These are phyloP conservation scores for Bruguiera hainesii DNA, from an alignment of 441 rosid species.

Conservation along the genomic window DNA sequence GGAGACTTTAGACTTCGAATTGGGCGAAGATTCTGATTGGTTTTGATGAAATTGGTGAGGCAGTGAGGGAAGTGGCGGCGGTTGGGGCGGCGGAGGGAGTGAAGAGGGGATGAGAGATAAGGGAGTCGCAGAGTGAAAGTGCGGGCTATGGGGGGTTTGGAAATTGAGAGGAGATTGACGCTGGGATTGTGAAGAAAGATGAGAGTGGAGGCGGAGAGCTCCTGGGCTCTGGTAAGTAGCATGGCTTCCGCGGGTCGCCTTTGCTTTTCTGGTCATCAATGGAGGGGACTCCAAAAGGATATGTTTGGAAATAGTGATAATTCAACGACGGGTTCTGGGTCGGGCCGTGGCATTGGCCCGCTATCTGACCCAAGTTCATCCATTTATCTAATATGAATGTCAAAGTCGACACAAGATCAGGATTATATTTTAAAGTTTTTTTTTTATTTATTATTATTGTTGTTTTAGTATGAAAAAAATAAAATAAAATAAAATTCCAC, in stretches of 20 bases:
- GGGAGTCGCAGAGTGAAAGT: constrained; percentile 24
- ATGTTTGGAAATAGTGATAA: no score
- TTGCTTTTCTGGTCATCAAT: background rate
- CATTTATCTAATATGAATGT: no score
- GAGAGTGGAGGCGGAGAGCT: constrained; percentile 24
- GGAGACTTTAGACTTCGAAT: constrained; percentile 2
- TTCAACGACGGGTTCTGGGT: no score
- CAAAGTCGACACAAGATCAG: no score
- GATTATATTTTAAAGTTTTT: no score
- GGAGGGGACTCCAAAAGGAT: background rate
- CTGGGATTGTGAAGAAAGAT: constrained; percentile 11
- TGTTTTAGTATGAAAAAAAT: no score
- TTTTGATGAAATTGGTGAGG: background rate
- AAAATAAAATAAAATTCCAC: no score
- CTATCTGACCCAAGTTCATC: no score
- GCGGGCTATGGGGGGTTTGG: constrained; percentile 12
- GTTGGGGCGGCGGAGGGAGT: constrained; percentile 18
- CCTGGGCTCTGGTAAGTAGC: constrained; percentile 21
- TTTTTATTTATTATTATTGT: no score
- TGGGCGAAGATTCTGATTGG: background rate
- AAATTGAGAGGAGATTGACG: constrained; percentile 13
- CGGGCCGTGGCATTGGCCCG: no score
- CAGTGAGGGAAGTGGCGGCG: constrained; percentile 5
- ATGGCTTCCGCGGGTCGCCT: constrained; percentile 16
- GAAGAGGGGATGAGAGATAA: constrained; percentile 30